These are phyloP conservation scores for Ulmus americana DNA, from an alignment of 331 rosid species.

Conservation along the genomic window DNA sequence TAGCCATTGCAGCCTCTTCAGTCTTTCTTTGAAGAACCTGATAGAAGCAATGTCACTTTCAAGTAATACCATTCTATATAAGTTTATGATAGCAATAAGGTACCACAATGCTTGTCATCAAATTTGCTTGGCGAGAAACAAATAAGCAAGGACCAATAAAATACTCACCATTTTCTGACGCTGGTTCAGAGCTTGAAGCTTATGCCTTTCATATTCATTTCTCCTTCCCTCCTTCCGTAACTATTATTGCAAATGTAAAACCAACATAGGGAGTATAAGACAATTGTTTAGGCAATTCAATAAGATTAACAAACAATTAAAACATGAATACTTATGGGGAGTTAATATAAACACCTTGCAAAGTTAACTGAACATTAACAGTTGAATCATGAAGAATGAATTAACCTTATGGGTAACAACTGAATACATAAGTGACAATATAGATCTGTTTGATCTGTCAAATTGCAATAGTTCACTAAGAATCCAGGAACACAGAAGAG, in stretches of 20 bases:
- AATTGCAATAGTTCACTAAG: background rate
- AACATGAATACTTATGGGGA: background rate
- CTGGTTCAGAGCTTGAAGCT: constrained; percentile 96
- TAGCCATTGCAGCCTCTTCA: constrained; percentile 99
- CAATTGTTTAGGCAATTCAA: constrained; percentile 14
- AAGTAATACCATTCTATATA: background rate
- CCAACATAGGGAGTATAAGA: constrained; percentile 23
- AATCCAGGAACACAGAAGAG: background rate
- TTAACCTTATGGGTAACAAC: background rate
- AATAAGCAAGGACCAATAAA: constrained; percentile 17
- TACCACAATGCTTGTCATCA: background rate
- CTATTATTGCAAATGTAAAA: constrained; percentile 38
- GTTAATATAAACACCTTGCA: background rate
- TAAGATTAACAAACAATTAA: background rate
- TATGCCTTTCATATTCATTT: constrained; percentile 98
- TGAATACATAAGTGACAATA: background rate
- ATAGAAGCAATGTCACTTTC: constrained; percentile 10
- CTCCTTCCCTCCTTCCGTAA: constrained; percentile 93
- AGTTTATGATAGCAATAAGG: background rate
- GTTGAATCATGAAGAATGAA: background rate
- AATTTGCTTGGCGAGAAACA: constrained; percentile 7
- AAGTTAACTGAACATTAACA: constrained; percentile 2
- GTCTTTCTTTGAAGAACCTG: constrained; percentile 99
- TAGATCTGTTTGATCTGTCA: background rate
- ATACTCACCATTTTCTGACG: constrained; percentile 90